Conservation (phyloP, 148 eudicot genomes). For the Polygonum aviculare region DNA sequence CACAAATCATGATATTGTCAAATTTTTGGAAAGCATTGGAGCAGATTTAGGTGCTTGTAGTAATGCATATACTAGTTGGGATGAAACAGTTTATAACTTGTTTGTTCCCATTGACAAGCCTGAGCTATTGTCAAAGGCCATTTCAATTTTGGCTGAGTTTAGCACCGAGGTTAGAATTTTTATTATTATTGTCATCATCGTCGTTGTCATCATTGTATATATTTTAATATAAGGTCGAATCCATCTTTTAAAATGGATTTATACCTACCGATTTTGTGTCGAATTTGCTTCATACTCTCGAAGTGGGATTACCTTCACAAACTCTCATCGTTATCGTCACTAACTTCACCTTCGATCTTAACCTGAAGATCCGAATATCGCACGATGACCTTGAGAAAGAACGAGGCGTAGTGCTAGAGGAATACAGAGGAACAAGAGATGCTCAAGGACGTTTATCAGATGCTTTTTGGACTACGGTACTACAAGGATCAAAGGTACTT, state of each 20-base stretch:
- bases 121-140: slow-evolving; percentile 61
- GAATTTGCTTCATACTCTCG: no score
- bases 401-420: not conserved
- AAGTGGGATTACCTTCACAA: not conserved
- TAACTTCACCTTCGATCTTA: not conserved
- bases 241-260: no score
- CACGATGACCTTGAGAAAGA: not conserved
- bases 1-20: slow-evolving; percentile 78
- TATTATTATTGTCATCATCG: no score
- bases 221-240: not conserved
- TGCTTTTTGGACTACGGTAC: not conserved
- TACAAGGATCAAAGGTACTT: slow-evolving; percentile 1
- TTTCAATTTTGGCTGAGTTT: slow-evolving; percentile 80
- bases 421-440: not conserved
- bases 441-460: not conserved
- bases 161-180: slow-evolving; percentile 50
- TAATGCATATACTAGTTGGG: slow-evolving; percentile 73
- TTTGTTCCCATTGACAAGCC: slow-evolving; percentile 94
- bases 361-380: not conserved
- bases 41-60: slow-evolving; percentile 94
- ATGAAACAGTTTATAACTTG: slow-evolving; percentile 80
- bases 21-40: slow-evolving; percentile 86
- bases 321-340: not conserved
- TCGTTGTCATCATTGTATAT: not conserved
- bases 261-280: no score